Conservation (phyloP, 1,284 basidiomycete species). For the Meira nashicola region DNA sequence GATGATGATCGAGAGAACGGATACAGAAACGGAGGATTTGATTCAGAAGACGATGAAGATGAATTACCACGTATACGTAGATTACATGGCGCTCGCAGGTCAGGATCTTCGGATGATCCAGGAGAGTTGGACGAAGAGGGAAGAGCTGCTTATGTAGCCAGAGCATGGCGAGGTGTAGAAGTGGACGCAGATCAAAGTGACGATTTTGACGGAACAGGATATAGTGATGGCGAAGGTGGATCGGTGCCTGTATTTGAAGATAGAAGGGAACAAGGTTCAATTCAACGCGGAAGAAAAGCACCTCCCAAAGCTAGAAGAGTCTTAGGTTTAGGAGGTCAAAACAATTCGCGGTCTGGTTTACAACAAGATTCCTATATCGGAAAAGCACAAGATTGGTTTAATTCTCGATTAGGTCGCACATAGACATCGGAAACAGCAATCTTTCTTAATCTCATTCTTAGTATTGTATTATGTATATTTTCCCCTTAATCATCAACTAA, state of each 20-base stretch:
- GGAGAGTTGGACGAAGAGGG: slow-evolving; percentile 4
- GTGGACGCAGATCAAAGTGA: slow-evolving; percentile 4
- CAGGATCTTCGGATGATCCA: not conserved
- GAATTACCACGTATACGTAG: slow-evolving; percentile 17
- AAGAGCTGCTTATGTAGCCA: slow-evolving; percentile 10
- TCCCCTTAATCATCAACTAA: not conserved
- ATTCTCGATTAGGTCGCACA: not conserved
- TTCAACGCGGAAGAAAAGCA: not conserved
- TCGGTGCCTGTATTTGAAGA: slow-evolving; percentile 4
- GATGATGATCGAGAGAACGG: slow-evolving; percentile 9
- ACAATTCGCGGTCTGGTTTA: not conserved
- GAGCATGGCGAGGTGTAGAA: slow-evolving; percentile 9
- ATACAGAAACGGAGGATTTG: no score
- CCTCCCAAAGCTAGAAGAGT: slow-evolving; percentile 1
- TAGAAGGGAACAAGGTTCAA: slow-evolving; percentile 6
- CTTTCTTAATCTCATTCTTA: not conserved
- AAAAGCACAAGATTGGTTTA: not conserved
- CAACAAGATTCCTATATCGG: not conserved
- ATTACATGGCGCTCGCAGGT: slow-evolving; percentile 7
- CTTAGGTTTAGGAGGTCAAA: slow-evolving; percentile 4
- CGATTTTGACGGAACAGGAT: not conserved
- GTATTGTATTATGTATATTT: not conserved
- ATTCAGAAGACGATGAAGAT: slow-evolving; percentile 22
- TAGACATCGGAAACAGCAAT: not conserved
- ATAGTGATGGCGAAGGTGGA: slow-evolving; percentile 2